A percentile compares a stretch with the other conserved stretches of the same genome.
phyloP scores from a whole-genome alignment of 2,329 filamentous ascomycete genomes.

The Balansia obtecta region DNA sequence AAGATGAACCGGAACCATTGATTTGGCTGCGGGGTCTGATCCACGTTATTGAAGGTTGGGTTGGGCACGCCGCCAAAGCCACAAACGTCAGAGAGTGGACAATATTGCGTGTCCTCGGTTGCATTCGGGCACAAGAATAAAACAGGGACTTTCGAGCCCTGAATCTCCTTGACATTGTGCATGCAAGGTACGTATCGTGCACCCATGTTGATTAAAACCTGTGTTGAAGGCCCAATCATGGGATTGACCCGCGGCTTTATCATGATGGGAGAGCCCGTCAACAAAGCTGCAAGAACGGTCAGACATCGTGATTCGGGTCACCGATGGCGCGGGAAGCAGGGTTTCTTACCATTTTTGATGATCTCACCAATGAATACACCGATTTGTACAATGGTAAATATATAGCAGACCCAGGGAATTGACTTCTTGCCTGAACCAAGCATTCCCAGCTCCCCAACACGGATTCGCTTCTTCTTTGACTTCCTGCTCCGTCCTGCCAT shows the following conservation, averaged over 20 bases:
- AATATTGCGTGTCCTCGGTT: conserved; percentile 48
- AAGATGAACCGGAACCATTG: conserved; percentile 97
- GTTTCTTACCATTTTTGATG: conserved; percentile 62
- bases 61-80: conserved; percentile 66
- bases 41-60: conserved; percentile 41
- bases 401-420: conserved; percentile 72
- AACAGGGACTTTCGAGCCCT: conserved; percentile 35
- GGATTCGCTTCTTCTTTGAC: conserved; percentile 32
- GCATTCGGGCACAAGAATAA: conserved; percentile 74
- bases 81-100: conserved; percentile 68
- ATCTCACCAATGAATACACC: conserved; percentile 84
- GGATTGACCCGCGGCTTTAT: conserved; percentile 83
- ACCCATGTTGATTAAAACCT: conserved; percentile 93
- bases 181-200: conserved; percentile 89
- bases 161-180: conserved; percentile 63
- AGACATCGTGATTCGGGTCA: not conserved
- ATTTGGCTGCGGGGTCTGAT: conserved; percentile 54
- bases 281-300: conserved; percentile 37
- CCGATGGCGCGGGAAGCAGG: too few relatives aligned
- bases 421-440: conserved; percentile 40
- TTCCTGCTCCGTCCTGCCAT: conserved; percentile 14
- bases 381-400: conserved; percentile 64
- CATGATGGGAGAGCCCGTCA: conserved; percentile 68
- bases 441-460: conserved; percentile 49
- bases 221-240: conserved; percentile 90